Evolutionary conservation across 805 yeast genomes (phyloP), one percentile per base, ranked within the genome.

Genomic region (Kodamaea kaohsiungensis): DNA sequence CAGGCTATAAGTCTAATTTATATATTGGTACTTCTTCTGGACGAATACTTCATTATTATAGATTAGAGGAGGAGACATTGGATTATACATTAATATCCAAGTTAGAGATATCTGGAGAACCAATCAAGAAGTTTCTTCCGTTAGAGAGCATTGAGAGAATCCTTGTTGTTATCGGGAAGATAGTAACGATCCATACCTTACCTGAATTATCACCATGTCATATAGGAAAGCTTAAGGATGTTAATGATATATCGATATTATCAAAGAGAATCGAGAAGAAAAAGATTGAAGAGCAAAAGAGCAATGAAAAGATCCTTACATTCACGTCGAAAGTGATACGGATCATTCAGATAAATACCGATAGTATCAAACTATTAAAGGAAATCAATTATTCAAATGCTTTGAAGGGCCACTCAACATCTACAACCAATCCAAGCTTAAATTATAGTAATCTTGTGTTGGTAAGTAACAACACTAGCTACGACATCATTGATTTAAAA

Each of bases 121-220:
- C 65, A 2, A 59, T 75, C 6, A 42, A 43, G 7, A 66, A 67
- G 55, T 59, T 75, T 33, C 49, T 73, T 4, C 54, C 67, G 4
- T 54, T 74, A 35, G 60, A 65, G 0, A 63, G 59, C 8, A 63
- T 68, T 3, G 63, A 64, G 16, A 53, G 70, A 47, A 65, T 62
- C 3, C 60, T 75, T 45, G 61, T 69, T 1, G 48, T 72, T 5
- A 56, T 66, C 43, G 70, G 68, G n/a, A 60, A 64, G 5, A 63
- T 61, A 2, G 64, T 67, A 22, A 60, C 64, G 16, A 58, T 69
- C 7, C 69, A 61, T 54, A 60, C 70, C 0, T 55, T 73, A 17
- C 80, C 80, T 5, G 80, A 76, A 55, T 60, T 76, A 10, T 61
- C 73, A 7, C 77, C 78, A 1, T 62, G 67, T 18, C 71, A 65